These are phyloP conservation scores for Biancaea sappan DNA, from an alignment of 306 rosid genomes.

Conservation along the genomic window DNA sequence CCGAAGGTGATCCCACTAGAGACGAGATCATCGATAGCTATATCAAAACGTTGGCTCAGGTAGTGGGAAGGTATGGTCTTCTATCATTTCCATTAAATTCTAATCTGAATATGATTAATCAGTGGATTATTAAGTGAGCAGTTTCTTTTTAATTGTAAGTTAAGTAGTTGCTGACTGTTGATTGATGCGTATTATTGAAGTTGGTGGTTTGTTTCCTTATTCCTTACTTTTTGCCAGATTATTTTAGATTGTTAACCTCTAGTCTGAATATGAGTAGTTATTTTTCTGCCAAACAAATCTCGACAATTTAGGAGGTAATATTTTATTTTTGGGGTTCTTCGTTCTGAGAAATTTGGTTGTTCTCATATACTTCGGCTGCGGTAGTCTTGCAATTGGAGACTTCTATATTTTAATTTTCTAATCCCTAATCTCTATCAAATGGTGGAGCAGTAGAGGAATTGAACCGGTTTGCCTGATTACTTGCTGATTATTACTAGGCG, in stretches of 20 bases:
- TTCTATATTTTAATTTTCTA: background rate
- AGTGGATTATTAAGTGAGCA: background rate
- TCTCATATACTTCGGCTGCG: background rate
- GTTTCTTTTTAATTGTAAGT: background rate
- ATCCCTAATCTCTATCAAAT: background rate
- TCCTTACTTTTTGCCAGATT: background rate
- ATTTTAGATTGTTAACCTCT: background rate
- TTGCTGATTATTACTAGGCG: background rate
- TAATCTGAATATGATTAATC: background rate
- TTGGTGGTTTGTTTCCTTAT: background rate
- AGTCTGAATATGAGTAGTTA: too few relatives aligned
- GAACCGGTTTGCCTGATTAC: background rate
- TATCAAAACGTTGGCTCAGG: constrained; percentile 71
- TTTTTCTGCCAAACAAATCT: background rate
- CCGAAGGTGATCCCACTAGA: constrained; percentile 67
- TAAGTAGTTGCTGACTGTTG: too few relatives aligned
- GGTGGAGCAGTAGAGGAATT: background rate
- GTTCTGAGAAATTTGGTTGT: background rate
- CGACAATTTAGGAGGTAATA: background rate
- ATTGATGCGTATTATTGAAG: background rate
- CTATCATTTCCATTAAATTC: background rate
- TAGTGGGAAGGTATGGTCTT: constrained; percentile 67
- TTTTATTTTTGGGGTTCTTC: background rate
- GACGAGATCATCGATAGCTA: constrained; percentile 80
- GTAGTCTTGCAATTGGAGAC: background rate